phyloP scores from a whole-genome alignment of 1,139 yeast species.

The Blastobotrys capitulatus region DNA sequence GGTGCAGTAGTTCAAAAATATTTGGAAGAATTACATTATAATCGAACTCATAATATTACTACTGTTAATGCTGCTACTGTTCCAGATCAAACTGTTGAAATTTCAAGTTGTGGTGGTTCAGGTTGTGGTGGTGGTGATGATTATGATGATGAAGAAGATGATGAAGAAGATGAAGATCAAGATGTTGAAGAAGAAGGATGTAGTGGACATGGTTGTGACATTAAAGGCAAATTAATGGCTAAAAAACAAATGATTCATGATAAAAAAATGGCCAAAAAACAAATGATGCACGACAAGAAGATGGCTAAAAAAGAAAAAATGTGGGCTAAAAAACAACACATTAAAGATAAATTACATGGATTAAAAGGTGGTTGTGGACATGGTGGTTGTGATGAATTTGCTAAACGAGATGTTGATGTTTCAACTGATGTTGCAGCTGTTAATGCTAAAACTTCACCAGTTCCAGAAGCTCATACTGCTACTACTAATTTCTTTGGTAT shows the following conservation, averaged over 20 bases:
- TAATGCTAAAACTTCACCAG: too few relatives aligned
- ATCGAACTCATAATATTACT: too few relatives aligned
- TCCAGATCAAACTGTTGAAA: too few relatives aligned
- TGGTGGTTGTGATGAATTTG: neutral
- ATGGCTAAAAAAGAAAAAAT: constrained; percentile 1
- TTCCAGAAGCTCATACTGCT: too few relatives aligned
- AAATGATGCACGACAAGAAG: neutral
- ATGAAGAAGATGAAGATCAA: neutral
- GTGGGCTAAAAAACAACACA: neutral
- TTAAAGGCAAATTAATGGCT: neutral
- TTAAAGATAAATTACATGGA: neutral
- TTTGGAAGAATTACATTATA: too few relatives aligned
- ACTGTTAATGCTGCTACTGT: too few relatives aligned
- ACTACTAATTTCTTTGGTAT: too few relatives aligned
- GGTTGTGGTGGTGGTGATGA: neutral
- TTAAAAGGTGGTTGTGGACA: neutral
- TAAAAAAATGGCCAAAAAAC: constrained; percentile 2
- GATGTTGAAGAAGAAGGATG: neutral
- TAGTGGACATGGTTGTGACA: neutral
- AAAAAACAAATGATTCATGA: neutral
- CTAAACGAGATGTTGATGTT: neutral
- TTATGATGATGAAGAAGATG: neutral
- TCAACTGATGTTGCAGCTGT: too few relatives aligned
- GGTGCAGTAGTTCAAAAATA: too few relatives aligned
- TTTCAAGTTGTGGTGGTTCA: too few relatives aligned